These are phyloP conservation scores for Carex scoparia DNA, from an alignment of 176 grass and related monocot species.

Conservation along the genomic window DNA sequence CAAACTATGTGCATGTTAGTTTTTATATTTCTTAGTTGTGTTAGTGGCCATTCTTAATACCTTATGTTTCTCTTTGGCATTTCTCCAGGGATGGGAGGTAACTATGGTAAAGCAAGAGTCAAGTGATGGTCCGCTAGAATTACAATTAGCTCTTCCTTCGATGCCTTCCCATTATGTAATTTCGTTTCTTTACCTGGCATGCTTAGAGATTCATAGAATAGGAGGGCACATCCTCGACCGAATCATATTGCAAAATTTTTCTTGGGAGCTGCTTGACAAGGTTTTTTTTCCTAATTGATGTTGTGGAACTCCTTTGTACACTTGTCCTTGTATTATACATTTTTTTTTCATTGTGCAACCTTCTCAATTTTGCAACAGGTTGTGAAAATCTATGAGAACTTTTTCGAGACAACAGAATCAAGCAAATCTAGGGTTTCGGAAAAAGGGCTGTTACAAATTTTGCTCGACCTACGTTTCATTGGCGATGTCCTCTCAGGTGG, in stretches of 20 bases:
- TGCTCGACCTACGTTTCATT: constrained; percentile 84
- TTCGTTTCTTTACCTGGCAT: constrained; percentile 93
- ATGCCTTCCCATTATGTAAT: constrained; percentile 94
- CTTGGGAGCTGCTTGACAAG: constrained; percentile 80
- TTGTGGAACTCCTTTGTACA: not conserved
- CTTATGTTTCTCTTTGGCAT: constrained; percentile 7
- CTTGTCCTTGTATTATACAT: constrained; percentile 20
- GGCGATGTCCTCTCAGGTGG: constrained; percentile 80
- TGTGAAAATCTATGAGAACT: constrained; percentile 62
- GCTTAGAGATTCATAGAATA: constrained; percentile 91
- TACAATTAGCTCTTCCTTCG: constrained; percentile 91
- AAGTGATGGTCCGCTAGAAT: constrained; percentile 63
- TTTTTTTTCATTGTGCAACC: constrained; percentile 18
- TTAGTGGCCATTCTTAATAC: not conserved
- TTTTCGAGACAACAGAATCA: constrained; percentile 51
- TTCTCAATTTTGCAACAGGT: constrained; percentile 44
- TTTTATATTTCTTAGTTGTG: not conserved
- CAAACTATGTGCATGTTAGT: not conserved
- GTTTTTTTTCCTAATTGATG: constrained; percentile 34
- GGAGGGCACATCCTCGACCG: constrained; percentile 95
- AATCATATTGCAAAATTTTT: constrained; percentile 78
- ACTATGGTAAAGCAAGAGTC: constrained; percentile 95
- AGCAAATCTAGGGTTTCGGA: constrained; percentile 71
- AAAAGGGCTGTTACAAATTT: constrained; percentile 81
- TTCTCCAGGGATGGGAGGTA: constrained; percentile 88